A percentile compares a stretch with the other conserved stretches of the same genome.
phyloP scores from a whole-genome alignment of 2,329 filamentous ascomycete genomes.

The Calonectria pseudoreteaudii region DNA sequence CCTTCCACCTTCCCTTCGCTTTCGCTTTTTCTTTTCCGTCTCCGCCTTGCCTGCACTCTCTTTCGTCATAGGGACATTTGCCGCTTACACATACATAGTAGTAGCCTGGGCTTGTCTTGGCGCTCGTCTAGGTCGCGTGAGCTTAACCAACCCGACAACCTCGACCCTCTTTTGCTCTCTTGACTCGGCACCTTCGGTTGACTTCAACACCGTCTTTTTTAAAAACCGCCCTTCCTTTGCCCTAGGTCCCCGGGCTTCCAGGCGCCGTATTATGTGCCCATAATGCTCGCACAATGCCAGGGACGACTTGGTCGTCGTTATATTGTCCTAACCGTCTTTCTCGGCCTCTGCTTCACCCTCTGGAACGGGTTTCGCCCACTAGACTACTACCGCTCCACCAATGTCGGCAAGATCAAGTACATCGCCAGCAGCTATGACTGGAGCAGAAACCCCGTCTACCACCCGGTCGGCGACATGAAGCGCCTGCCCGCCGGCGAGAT shows the following conservation, averaged over 20 bases:
- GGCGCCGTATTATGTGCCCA: constrained; percentile 30
- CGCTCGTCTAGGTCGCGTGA: constrained; percentile 1
- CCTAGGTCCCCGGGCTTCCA: neutral
- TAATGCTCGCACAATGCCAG: constrained; percentile 47
- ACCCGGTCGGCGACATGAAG: constrained; percentile 48
- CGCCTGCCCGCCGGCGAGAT: constrained; percentile 44
- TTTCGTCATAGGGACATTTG: neutral
- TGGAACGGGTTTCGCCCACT: constrained; percentile 41
- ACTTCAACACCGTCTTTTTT: neutral
- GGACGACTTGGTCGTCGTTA: constrained; percentile 50
- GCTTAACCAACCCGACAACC: neutral
- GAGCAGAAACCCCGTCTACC: constrained; percentile 47
- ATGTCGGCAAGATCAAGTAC: constrained; percentile 44
- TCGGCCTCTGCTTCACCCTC: constrained; percentile 43
- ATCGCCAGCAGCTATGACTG: constrained; percentile 54
- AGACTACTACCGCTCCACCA: constrained; percentile 33
- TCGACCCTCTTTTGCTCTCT: neutral
- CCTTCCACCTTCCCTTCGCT: neutral
- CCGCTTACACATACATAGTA: constrained; percentile 7
- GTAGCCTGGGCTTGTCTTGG: neutral
- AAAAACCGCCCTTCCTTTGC: neutral
- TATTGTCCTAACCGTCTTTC: constrained; percentile 44
- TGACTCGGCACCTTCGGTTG: constrained; percentile 2
- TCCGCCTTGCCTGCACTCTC: neutral
- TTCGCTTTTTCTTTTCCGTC: neutral